Base-by-base conservation (phyloP, 2,329 filamentous ascomycete genomes). In the Fusarium lateritium region DNA sequence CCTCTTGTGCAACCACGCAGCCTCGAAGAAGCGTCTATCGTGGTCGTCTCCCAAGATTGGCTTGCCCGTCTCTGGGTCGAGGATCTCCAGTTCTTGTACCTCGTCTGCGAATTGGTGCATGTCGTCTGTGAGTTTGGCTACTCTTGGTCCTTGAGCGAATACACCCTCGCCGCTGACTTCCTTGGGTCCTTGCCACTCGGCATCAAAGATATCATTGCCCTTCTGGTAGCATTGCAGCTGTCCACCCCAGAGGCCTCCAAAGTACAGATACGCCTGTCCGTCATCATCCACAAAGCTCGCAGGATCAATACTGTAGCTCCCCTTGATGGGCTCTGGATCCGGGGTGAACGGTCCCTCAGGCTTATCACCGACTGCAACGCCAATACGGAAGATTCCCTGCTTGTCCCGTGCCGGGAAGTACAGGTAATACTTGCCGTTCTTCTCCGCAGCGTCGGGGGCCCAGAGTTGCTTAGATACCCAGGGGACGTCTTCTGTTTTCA, bases 401-500 rank as follows among this genome's bases (percentile, higher is more conserved):
- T 89, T 85, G 78, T 94, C 91, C 34, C 92, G 85, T 11, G 92
- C 92, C 0, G 92, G 92, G 82, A 93, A 94, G 81, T 89, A 93
- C 2, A 94, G 85, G 78, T 92, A 93, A 82, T 91, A 94, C 79
- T 89, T 89, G 21, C 73, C 91, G 77, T 91, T 84, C 74, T 89
- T 89, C 73, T 77, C 79, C 2, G 91, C 92, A 4, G 91, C 91
- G 78, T 94, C 92, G 17, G 92, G 92, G 0, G 92, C 92, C 92
- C 92, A 94, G 50, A 94, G 85, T 78, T 95, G 92, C 80, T 92
- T 93, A 28, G 86, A 89, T 0, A 89, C 92, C 92, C 92, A 94
- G 31, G 91, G 91, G 33, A 94, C 83, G 73, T 93, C 89, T 50
- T 87, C 83, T 44, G 86, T 82, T 55, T 83, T 84, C 40, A 95